Conservation (phyloP, 495 filamentous ascomycete species). For the Penicillium arizonense region DNA sequence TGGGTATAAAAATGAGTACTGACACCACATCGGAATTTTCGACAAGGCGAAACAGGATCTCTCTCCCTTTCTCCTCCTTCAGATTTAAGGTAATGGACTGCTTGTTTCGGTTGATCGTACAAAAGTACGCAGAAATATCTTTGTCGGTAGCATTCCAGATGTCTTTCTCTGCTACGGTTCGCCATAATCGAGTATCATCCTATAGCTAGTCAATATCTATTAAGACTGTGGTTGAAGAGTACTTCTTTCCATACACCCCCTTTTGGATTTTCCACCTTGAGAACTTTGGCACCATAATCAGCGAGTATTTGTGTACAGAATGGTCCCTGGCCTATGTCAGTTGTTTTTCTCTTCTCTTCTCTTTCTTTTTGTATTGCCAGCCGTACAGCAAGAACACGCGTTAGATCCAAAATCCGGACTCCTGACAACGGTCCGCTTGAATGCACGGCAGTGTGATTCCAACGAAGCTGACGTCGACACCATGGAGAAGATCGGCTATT, state of each 20-base stretch:
- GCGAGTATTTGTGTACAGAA: slow-evolving; percentile 93
- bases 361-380: background rate
- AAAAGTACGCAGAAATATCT: slow-evolving; percentile 22
- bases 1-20: background rate
- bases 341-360: too few species aligned
- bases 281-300: slow-evolving; percentile 85
- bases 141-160: slow-evolving; percentile 18
- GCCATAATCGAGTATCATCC: slow-evolving; percentile 27
- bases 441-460: background rate
- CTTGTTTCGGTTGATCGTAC: slow-evolving; percentile 76
- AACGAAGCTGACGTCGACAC: background rate
- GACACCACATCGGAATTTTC: slow-evolving; percentile 71
- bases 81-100: slow-evolving; percentile 82
- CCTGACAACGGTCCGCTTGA: slow-evolving; percentile 58
- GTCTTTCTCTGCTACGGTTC: slow-evolving; percentile 13
- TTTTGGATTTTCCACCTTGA: slow-evolving; percentile 86
- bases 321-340: slow-evolving; percentile 44
- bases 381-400: slow-evolving; percentile 82
- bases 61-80: slow-evolving; percentile 65
- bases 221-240: background rate
- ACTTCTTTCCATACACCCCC: slow-evolving; percentile 50
- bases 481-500: background rate
- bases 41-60: slow-evolving; percentile 72
- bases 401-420: slow-evolving; percentile 81
- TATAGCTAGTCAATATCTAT: slow-evolving; percentile 25